Percentiles rank a stretch among this genome's conserved stretches.
Conservation (phyloP, 495 filamentous ascomycete species). For the Neurospora africana region DNA sequence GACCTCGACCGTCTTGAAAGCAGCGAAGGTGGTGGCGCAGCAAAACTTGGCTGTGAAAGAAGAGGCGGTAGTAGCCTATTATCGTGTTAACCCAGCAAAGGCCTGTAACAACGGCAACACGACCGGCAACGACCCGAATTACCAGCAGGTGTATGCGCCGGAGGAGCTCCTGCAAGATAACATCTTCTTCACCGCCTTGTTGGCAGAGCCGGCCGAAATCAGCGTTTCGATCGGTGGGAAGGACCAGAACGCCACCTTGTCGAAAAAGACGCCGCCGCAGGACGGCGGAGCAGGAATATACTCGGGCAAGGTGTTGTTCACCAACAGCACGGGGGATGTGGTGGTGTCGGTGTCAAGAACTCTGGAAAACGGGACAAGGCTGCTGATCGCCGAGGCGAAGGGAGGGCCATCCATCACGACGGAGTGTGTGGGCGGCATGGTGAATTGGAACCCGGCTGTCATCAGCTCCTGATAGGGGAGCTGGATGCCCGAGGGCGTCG, state of each 20-base stretch:
- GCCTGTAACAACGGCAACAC: constrained; percentile 14
- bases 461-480: neutral
- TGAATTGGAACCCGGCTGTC: neutral
- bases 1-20: neutral
- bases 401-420: neutral
- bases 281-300: constrained; percentile 10
- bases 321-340: constrained; percentile 10
- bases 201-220: constrained; percentile 10
- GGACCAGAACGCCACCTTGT: constrained; percentile 2
- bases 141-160: constrained; percentile 4
- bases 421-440: neutral
- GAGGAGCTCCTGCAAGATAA: constrained; percentile 11
- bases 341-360: constrained; percentile 8
- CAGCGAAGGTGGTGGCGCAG: neutral
- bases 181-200: constrained; percentile 16
- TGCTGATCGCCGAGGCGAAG: neutral
- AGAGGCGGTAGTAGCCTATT: constrained; percentile 7
- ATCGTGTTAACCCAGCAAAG: constrained; percentile 10
- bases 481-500: neutral
- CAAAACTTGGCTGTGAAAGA: neutral
- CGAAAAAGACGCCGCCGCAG: neutral
- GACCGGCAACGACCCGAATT: constrained; percentile 6
- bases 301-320: constrained; percentile 12
- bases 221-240: constrained; percentile 9
- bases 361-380: neutral